phyloP scores from a whole-genome alignment of 2,329 filamentous ascomycete species.

The Hysterium pulicare region DNA sequence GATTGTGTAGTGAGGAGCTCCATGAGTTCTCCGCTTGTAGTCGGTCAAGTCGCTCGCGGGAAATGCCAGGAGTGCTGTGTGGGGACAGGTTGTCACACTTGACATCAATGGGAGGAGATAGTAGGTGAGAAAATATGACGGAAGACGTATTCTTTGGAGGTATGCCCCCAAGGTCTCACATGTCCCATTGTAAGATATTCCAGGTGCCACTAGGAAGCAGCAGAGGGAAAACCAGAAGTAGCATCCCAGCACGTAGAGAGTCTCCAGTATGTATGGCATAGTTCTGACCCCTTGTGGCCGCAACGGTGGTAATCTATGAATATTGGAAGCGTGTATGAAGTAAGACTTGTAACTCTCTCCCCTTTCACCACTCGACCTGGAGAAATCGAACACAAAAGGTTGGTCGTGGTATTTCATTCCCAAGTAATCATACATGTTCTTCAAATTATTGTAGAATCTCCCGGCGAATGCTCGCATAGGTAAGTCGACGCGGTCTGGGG shows the following conservation, averaged over 20 bases:
- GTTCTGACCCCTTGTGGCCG: slow-evolving; percentile 36
- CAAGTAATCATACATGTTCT: slow-evolving; percentile 55
- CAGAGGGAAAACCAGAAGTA: slow-evolving; percentile 55
- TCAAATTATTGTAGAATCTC: slow-evolving; percentile 55
- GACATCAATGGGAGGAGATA: slow-evolving; percentile 57
- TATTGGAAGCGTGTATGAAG: slow-evolving; percentile 55
- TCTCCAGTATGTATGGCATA: slow-evolving; percentile 43
- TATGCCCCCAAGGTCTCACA: slow-evolving; percentile 51
- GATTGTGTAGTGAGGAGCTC: slow-evolving; percentile 52
- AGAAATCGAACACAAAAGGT: slow-evolving; percentile 54
- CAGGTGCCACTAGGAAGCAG: slow-evolving; percentile 48
- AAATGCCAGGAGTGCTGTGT: slow-evolving; percentile 49
- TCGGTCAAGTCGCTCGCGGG: slow-evolving; percentile 53
- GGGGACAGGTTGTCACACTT: slow-evolving; percentile 54
- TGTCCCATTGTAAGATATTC: slow-evolving; percentile 9
- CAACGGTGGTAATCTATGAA: slow-evolving; percentile 48
- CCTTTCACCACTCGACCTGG: slow-evolving; percentile 24
- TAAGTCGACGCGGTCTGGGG: slow-evolving; percentile 42
- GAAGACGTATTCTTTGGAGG: slow-evolving; percentile 49
- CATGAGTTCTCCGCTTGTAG: slow-evolving; percentile 49
- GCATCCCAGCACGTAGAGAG: slow-evolving; percentile 45
- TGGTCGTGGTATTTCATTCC: slow-evolving; percentile 49
- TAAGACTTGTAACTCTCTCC: slow-evolving; percentile 31
- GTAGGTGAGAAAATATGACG: slow-evolving; percentile 45
- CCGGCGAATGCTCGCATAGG: slow-evolving; percentile 53